phyloP scores from a whole-genome alignment of 306 rosid genomes.

The Ochetophila trinervis region DNA sequence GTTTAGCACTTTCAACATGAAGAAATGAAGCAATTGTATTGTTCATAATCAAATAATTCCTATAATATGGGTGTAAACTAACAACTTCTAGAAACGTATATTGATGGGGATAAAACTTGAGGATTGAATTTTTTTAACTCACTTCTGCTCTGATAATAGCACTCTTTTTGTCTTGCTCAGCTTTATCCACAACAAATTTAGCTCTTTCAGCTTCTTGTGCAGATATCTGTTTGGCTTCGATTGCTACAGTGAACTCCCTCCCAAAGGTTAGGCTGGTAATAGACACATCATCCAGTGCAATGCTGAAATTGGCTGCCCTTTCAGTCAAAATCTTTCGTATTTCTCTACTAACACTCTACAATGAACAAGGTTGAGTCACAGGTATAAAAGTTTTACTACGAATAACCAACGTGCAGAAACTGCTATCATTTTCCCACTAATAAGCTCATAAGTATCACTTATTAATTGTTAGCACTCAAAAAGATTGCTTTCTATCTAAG shows the following conservation, averaged over 20 bases:
- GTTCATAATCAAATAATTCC: background rate
- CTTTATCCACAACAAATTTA: slow-evolving; percentile 87
- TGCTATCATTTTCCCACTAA: background rate
- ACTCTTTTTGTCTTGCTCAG: slow-evolving; percentile 92
- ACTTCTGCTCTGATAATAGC: slow-evolving; percentile 93
- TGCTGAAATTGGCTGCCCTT: slow-evolving; percentile 79
- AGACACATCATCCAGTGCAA: slow-evolving; percentile 93
- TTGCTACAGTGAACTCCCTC: slow-evolving; percentile 87
- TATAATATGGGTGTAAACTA: background rate
- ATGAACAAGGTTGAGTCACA: slow-evolving; percentile 4
- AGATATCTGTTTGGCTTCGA: slow-evolving; percentile 97
- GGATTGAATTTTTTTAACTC: slow-evolving; percentile 1
- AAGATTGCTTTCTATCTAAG: background rate
- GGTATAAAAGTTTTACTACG: background rate
- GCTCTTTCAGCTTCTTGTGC: slow-evolving; percentile 99
- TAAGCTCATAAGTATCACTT: background rate
- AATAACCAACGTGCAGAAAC: background rate
- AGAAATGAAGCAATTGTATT: background rate
- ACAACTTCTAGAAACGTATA: too few species aligned
- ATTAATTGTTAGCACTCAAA: background rate
- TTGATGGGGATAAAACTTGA: background rate
- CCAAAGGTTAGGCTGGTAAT: slow-evolving; percentile 82
- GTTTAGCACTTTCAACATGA: background rate
- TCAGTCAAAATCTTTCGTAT: slow-evolving; percentile 75
- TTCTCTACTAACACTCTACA: slow-evolving; percentile 80